These are phyloP conservation scores for Dactylonectria estremocensis DNA, from an alignment of 2,329 filamentous ascomycete species.

Conservation along the genomic window DNA sequence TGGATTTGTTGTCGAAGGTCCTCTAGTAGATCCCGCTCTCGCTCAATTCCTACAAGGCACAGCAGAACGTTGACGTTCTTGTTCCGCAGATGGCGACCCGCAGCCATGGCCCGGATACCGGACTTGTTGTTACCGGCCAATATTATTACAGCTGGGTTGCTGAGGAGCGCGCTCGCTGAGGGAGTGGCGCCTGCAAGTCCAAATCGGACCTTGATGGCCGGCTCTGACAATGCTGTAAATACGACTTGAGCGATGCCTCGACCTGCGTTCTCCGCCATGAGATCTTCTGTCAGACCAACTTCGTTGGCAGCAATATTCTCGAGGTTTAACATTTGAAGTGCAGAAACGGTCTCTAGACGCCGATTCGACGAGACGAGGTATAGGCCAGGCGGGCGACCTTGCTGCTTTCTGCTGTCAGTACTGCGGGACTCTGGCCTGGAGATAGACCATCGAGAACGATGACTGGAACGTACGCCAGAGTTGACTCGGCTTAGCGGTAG, in stretches of 20 bases:
- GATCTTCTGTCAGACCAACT: conserved; percentile 87
- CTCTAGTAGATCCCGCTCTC: conserved; percentile 85
- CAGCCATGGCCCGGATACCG: conserved; percentile 86
- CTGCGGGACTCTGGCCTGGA: conserved; percentile 51
- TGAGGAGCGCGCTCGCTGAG: conserved; percentile 49
- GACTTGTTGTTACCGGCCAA: conserved; percentile 97
- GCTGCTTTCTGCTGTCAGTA: conserved; percentile 55
- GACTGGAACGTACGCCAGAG: conserved; percentile 59
- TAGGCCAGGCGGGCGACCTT: conserved; percentile 61
- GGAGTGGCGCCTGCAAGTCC: conserved; percentile 59
- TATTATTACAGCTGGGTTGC: conserved; percentile 72
- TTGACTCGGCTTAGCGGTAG: conserved; percentile 64
- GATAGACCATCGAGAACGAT: conserved; percentile 50
- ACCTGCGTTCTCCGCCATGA: conserved; percentile 93
- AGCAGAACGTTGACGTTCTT: conserved; percentile 86
- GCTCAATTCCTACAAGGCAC: conserved; percentile 87
- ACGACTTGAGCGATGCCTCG: conserved; percentile 90
- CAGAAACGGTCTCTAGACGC: conserved; percentile 74
- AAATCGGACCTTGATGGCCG: conserved; percentile 69
- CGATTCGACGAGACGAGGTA: conserved; percentile 70
- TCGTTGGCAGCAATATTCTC: conserved; percentile 93
- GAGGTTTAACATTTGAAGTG: conserved; percentile 91
- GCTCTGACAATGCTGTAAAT: conserved; percentile 76
- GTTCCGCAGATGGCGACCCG: conserved; percentile 88
- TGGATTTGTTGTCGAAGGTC: conserved; percentile 86